Evolutionary conservation across 228 moss, liverwort and hornwort species (phyloP).

Genomic region (Sphagnum magellanicum): DNA sequence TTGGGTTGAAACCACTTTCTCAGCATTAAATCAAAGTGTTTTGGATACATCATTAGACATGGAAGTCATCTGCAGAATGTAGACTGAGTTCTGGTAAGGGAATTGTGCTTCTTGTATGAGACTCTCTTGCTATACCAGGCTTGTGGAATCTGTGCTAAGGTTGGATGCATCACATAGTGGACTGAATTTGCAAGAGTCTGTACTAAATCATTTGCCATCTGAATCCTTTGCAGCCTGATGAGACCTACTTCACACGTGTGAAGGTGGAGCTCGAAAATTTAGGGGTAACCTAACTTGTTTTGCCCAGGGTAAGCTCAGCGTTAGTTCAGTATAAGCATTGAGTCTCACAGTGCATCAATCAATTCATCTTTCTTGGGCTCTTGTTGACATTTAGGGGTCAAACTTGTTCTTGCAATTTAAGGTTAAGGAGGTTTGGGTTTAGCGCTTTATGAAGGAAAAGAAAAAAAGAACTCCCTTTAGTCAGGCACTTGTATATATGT

Average conservation of each 20-base stretch:
- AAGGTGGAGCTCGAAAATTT: slow-evolving; percentile 48
- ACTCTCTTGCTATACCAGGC: not conserved
- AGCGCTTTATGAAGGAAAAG: no score
- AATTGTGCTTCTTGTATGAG: not conserved
- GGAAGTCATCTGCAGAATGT: not conserved
- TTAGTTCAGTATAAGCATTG: no score
- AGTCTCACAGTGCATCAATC: no score
- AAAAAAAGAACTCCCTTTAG: not conserved
- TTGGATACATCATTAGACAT: not conserved
- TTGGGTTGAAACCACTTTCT: not conserved
- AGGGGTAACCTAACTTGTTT: slow-evolving; percentile 19
- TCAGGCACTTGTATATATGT: not conserved
- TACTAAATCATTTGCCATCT: not conserved
- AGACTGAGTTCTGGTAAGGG: not conserved
- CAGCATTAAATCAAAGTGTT: not conserved
- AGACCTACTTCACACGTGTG: slow-evolving; percentile 54
- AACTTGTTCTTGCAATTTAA: no score
- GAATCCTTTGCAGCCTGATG: slow-evolving; percentile 32
- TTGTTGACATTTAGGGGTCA: no score
- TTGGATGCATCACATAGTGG: not conserved
- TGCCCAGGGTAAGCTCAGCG: no score
- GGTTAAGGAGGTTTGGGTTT: no score
- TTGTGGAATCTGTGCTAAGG: not conserved
- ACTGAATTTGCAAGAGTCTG: no score
- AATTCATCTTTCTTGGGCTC: no score